phyloP scores from a whole-genome alignment of 2,329 filamentous ascomycete species.

The Fusarium buharicum region DNA sequence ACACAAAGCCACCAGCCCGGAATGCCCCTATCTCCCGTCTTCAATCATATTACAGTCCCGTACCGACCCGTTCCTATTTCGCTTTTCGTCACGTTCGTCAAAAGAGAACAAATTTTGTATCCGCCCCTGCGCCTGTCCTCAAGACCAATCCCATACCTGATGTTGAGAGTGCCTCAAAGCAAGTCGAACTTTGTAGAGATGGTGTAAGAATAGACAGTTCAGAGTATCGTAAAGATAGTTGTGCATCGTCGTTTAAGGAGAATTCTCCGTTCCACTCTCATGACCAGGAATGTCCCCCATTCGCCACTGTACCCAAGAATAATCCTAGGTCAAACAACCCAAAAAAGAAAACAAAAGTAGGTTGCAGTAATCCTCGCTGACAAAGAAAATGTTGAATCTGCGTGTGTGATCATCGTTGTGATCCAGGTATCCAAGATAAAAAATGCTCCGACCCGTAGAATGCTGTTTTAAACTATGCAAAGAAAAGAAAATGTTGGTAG shows the following conservation, averaged over 20 bases:
- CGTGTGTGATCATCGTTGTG: conserved; percentile 31
- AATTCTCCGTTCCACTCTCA: conserved; percentile 15
- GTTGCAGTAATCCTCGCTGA: conserved; percentile 37
- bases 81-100: conserved; percentile 41
- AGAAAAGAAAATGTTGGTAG: conserved; percentile 21
- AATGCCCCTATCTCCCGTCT: conserved; percentile 24
- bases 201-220: conserved; percentile 27
- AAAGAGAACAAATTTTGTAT: conserved; percentile 31
- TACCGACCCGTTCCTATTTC: conserved; percentile 27
- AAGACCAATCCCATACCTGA: conserved; percentile 14
- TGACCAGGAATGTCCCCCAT: conserved; percentile 9
- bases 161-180: conserved; percentile 20
- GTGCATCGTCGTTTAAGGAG: conserved; percentile 24
- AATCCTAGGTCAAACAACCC: conserved; percentile 21
- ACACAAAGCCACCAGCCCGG: conserved; percentile 33
- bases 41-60: conserved; percentile 35
- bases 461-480: conserved; percentile 20
- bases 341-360: conserved; percentile 17
- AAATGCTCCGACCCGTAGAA: conserved; percentile 34
- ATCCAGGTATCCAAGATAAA: conserved; percentile 40
- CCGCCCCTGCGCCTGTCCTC: conserved; percentile 18
- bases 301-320: conserved; percentile 29
- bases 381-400: conserved; percentile 41
- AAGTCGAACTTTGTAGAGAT: conserved; percentile 26
- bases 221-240: conserved; percentile 16